Evolutionary conservation across 1,139 yeast species (phyloP), one percentile per base, ranked within the genome.

Genomic region (Yamadazyma siamensis): DNA sequence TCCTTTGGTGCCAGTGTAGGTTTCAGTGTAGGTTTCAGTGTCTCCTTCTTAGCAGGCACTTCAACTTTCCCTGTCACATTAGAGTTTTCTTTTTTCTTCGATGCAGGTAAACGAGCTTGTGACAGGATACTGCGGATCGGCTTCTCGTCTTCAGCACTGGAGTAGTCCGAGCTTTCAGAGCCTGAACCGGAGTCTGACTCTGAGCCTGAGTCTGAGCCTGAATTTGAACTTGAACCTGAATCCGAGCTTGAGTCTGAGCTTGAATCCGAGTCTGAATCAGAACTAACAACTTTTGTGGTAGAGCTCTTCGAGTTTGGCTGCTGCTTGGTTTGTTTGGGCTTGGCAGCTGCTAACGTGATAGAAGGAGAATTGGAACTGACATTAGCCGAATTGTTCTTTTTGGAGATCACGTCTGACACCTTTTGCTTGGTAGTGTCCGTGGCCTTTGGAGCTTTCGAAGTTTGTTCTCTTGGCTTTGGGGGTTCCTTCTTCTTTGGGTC

Each of bases 121-220:
- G n/a, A n/a, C n/a, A n/a, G n/a, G n/a, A n/a, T n/a, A n/a, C n/a
- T n/a, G n/a, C n/a, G n/a, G n/a, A n/a, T n/a, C 6, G 25, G 7
- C 11, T 19, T 17, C n/a, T 10, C 7, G 7, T 22, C 23, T 10
- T 18, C 32, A 9, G 40, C 28, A 17, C 37, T 43, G 3, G 43
- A 40, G 15, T 35, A 38, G 19, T 36, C 20, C 13, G 38, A 31
- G 11, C 31, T 8, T 16, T 21, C 27, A n/a, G 21, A 25, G 20
- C 15, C 23, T 10, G 46, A 40, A 14, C 19, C 25, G 9, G 40
- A 31, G 9, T 19, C 29, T n/a, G 35, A 29, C 13, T 17, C 31
- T 9, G 34, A 28, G 24, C 16, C 13, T 20, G 39, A 32, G n/a
- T 16, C 21, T 32, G 32, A 27, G 23, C n/a, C 17, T 20, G 14